Percentiles rank a stretch among this genome's conserved stretches.
phyloP scores from a whole-genome alignment of 2,329 filamentous ascomycete genomes.

The Drechslerella coelobrocha region DNA sequence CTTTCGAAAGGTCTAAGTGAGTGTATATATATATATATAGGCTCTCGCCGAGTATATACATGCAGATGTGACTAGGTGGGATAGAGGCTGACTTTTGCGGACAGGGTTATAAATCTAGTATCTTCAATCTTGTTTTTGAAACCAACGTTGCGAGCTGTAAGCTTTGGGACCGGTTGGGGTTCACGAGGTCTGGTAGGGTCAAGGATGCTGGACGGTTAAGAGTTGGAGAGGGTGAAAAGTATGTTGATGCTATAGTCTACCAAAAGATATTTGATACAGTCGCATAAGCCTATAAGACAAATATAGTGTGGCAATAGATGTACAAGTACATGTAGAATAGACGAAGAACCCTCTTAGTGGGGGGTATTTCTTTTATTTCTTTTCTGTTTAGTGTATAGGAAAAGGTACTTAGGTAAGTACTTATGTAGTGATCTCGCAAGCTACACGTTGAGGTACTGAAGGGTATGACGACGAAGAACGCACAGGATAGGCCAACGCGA shows the following conservation, averaged over 20 bases:
- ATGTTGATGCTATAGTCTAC: slow-evolving; percentile 62
- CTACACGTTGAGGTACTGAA: no score
- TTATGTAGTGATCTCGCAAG: no score
- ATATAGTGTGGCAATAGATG: no score
- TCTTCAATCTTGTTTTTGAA: slow-evolving; percentile 79
- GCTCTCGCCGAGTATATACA: no score
- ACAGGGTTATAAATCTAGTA: slow-evolving; percentile 72
- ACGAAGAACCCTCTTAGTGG: not conserved
- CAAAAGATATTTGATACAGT: slow-evolving; percentile 26
- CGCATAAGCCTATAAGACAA: no score
- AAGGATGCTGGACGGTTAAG: slow-evolving; percentile 65
- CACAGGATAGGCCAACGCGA: no score
- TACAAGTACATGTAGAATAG: not conserved
- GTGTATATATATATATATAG: no score
- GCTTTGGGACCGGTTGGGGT: slow-evolving; percentile 78
- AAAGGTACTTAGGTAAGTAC: no score
- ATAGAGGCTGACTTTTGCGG: not conserved
- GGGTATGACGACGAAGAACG: no score
- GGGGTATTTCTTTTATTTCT: not conserved
- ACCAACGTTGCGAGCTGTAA: slow-evolving; percentile 73
- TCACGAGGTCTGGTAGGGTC: slow-evolving; percentile 72
- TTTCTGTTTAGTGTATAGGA: not conserved
- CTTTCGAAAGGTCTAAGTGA: no score
- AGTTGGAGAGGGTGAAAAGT: slow-evolving; percentile 61
- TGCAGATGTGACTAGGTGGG: not conserved